Conservation (phyloP, 805 yeast genomes). For the Isabelozyma gotoi region DNA sequence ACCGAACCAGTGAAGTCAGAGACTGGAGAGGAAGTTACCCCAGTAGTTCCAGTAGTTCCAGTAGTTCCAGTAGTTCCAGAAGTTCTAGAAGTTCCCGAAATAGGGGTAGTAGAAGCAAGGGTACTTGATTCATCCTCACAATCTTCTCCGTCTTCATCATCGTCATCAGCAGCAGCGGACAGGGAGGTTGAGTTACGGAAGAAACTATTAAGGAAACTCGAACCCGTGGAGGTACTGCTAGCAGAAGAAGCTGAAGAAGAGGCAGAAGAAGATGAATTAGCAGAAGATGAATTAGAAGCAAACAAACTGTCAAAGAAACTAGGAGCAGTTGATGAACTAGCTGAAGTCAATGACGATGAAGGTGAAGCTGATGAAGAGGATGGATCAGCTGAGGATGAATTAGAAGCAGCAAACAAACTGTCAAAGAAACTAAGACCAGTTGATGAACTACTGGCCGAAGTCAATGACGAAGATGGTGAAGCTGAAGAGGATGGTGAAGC, state of each 20-base stretch:
- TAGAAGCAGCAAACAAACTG: background rate
- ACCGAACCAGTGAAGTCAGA: background rate
- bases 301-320: background rate
- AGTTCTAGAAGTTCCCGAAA: background rate
- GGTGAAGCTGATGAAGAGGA: slow-evolving; percentile 2
- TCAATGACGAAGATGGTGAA: background rate
- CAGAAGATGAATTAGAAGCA: background rate
- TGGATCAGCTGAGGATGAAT: slow-evolving; percentile 1
- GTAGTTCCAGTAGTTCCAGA: slow-evolving; percentile 4
- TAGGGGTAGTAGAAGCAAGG: background rate
- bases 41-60: background rate
- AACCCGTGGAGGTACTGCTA: background rate
- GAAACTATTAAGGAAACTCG: no score
- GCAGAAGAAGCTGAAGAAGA: slow-evolving; percentile 3
- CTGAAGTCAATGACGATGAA: slow-evolving; percentile 1
- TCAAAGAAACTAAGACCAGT: background rate
- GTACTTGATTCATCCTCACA: slow-evolving; percentile 7
- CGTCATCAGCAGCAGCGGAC: slow-evolving; percentile 1
- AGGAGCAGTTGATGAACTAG: background rate
- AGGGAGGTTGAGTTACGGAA: background rate
- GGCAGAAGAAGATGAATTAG: slow-evolving; percentile 3
- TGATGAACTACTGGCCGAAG: slow-evolving; percentile 2
- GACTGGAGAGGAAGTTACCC: no score
- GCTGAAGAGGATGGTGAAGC: slow-evolving; percentile 1
- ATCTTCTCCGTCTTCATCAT: slow-evolving; percentile 17